Conservation (phyloP, 2,329 filamentous ascomycete genomes). For the Colletotrichum brevisporum region DNA sequence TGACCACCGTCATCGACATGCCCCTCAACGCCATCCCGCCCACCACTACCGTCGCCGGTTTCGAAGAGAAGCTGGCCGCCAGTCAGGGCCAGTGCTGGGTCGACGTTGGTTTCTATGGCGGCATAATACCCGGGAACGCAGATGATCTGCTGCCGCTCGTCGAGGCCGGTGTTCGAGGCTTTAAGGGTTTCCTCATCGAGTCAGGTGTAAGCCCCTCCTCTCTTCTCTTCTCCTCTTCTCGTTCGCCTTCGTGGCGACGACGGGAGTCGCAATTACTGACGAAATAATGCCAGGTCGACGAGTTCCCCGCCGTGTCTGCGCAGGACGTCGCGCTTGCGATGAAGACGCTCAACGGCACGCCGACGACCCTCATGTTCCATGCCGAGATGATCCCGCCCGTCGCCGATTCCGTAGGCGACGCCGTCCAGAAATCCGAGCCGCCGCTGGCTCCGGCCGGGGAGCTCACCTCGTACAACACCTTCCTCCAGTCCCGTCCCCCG, state of each 20-base stretch:
- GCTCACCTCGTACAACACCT: slow-evolving; percentile 86
- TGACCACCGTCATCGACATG: slow-evolving; percentile 98
- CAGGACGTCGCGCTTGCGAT: slow-evolving; percentile 86
- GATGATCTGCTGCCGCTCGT: slow-evolving; percentile 84
- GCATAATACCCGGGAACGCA: slow-evolving; percentile 91
- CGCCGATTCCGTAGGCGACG: slow-evolving; percentile 82
- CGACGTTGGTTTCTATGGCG: slow-evolving; percentile 98
- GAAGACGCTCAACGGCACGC: slow-evolving; percentile 81
- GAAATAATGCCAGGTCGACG: slow-evolving; percentile 76
- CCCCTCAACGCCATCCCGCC: slow-evolving; percentile 96
- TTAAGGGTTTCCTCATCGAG: slow-evolving; percentile 98
- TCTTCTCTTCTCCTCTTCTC: not conserved
- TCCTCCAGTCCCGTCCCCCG: slow-evolving; percentile 90
- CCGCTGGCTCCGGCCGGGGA: slow-evolving; percentile 80
- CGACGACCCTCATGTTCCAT: slow-evolving; percentile 98
- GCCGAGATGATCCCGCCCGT: slow-evolving; percentile 98
- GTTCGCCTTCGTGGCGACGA: not conserved
- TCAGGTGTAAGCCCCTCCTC: slow-evolving; percentile 78
- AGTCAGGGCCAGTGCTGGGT: slow-evolving; percentile 94
- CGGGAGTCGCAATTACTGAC: slow-evolving; percentile 36
- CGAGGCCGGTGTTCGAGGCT: slow-evolving; percentile 88
- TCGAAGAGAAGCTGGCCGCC: slow-evolving; percentile 88
- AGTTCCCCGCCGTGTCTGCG: slow-evolving; percentile 92
- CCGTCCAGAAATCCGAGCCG: slow-evolving; percentile 77
- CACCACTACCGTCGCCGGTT: slow-evolving; percentile 87